A percentile compares a stretch with the other conserved stretches of the same genome.
These are phyloP conservation scores for Symbiodinium natans DNA, from an alignment of 73 alveolate genomes.

Conservation along the genomic window DNA sequence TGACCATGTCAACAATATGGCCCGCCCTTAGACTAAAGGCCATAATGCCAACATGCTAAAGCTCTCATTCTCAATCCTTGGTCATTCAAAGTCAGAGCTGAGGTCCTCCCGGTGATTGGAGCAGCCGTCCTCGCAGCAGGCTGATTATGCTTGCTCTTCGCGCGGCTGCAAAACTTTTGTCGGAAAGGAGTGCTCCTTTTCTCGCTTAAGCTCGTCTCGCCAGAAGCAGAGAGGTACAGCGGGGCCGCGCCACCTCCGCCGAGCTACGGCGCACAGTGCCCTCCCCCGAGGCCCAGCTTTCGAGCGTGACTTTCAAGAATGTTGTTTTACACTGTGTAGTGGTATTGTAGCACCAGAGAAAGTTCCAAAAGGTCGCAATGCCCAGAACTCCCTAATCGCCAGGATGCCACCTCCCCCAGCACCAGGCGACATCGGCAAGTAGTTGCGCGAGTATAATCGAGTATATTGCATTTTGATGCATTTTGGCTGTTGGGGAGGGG, in stretches of 20 bases:
- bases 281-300: background rate
- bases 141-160: background rate
- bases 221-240: background rate
- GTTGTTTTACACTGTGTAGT: background rate
- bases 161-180: background rate
- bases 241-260: background rate
- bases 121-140: conserved; percentile 4
- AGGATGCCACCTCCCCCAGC: background rate
- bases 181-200: background rate
- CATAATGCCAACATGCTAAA: too few species aligned
- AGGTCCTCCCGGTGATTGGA: background rate
- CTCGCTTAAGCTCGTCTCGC: too few species aligned
- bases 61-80: too few species aligned
- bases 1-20: too few species aligned
- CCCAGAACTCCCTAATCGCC: background rate
- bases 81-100: too few species aligned
- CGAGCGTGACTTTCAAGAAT: background rate
- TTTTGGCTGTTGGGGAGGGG: background rate
- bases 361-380: background rate
- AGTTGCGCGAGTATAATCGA: too few species aligned
- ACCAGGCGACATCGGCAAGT: too few species aligned
- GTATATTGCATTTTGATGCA: background rate
- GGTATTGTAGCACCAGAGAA: too few species aligned
- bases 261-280: background rate
- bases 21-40: too few species aligned